Percentiles rank a stretch among this genome's conserved stretches.
These are phyloP conservation scores for Teratosphaeria epicoccoides DNA, from an alignment of 2,329 filamentous ascomycete species.

Conservation along the genomic window DNA sequence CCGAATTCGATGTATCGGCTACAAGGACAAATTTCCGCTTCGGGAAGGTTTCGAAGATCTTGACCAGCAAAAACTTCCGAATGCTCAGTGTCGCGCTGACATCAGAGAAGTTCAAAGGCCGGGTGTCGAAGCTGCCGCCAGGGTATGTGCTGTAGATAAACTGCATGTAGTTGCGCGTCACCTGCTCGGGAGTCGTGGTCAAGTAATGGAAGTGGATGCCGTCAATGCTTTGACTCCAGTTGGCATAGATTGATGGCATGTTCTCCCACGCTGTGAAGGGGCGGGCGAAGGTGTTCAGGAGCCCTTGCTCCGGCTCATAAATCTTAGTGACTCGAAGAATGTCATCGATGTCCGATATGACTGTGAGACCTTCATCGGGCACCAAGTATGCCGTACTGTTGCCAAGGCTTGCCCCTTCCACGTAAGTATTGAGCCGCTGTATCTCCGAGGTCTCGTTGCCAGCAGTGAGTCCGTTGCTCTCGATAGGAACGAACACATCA, in stretches of 20 bases:
- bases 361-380: constrained; percentile 56
- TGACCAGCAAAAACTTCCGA: constrained; percentile 57
- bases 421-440: constrained; percentile 59
- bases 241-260: constrained; percentile 69
- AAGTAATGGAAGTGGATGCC: constrained; percentile 72
- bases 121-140: constrained; percentile 64
- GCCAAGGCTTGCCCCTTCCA: constrained; percentile 52
- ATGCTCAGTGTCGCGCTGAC: constrained; percentile 60
- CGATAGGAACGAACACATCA: constrained; percentile 56
- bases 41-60: constrained; percentile 65
- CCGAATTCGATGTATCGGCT: constrained; percentile 65
- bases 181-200: constrained; percentile 69
- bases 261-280: constrained; percentile 64
- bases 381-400: constrained; percentile 71
- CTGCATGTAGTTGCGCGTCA: constrained; percentile 67
- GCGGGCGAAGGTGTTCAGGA: constrained; percentile 66
- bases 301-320: constrained; percentile 61
- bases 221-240: constrained; percentile 57
- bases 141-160: constrained; percentile 71
- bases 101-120: constrained; percentile 71
- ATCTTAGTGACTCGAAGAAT: constrained; percentile 74
- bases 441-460: constrained; percentile 56
- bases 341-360: constrained; percentile 70
- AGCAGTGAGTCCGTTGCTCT: constrained; percentile 48
- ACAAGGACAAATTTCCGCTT: constrained; percentile 64